These are phyloP conservation scores for Pyrenopolyporus hunteri DNA, from an alignment of 495 filamentous ascomycete species.

Conservation along the genomic window DNA sequence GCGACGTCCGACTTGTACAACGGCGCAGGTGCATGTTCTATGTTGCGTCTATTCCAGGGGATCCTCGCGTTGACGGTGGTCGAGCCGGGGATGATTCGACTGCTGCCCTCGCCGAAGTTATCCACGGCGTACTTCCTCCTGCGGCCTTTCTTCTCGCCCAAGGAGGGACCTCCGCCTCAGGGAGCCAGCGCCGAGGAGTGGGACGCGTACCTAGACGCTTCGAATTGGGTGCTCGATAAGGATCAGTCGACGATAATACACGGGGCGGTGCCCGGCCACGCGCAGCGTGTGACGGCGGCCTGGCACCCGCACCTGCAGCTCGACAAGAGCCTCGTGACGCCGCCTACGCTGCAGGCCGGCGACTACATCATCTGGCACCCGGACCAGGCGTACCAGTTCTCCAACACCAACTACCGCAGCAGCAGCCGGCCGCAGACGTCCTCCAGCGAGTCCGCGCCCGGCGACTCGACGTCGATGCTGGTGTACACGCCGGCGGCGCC, in stretches of 20 bases:
- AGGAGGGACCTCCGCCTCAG: slow-evolving; percentile 47
- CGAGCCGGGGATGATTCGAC: slow-evolving; percentile 79
- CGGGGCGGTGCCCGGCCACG: slow-evolving; percentile 77
- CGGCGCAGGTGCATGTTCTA: slow-evolving; percentile 81
- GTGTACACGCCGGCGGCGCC: slow-evolving; percentile 87
- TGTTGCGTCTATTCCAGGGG: slow-evolving; percentile 90
- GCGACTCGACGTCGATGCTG: slow-evolving; percentile 53
- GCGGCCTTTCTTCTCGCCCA: slow-evolving; percentile 80
- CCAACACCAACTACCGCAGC: slow-evolving; percentile 50
- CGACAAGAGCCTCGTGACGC: slow-evolving; percentile 73
- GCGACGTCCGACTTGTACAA: slow-evolving; percentile 84
- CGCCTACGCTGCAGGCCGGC: slow-evolving; percentile 78
- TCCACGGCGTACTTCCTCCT: slow-evolving; percentile 88
- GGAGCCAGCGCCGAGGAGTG: slow-evolving; percentile 45
- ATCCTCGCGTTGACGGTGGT: slow-evolving; percentile 83
- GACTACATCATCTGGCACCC: slow-evolving; percentile 95
- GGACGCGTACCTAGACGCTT: slow-evolving; percentile 58
- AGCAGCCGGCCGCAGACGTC: slow-evolving; percentile 46
- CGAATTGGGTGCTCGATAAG: slow-evolving; percentile 62
- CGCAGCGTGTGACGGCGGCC: slow-evolving; percentile 76
- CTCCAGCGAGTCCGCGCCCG: slow-evolving; percentile 9
- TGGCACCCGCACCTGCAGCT: slow-evolving; percentile 84
- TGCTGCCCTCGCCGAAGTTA: slow-evolving; percentile 80
- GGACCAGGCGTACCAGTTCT: slow-evolving; percentile 63
- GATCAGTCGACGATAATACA: slow-evolving; percentile 68